Conservation (phyloP, 2,329 filamentous ascomycete genomes). For the Diaporthe australafricana region DNA sequence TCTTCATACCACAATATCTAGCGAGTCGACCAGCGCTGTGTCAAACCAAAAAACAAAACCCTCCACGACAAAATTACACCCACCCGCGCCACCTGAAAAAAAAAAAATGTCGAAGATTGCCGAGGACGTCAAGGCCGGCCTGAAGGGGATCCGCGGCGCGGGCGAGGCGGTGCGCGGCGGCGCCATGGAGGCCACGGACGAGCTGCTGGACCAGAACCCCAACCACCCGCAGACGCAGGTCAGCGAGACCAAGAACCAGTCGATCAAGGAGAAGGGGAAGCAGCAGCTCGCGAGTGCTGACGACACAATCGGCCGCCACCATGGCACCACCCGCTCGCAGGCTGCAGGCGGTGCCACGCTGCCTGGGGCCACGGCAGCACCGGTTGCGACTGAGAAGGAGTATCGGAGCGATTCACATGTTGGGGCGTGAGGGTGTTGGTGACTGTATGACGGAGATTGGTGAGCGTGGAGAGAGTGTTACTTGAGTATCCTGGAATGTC, state of each 20-base stretch:
- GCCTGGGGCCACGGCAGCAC: not conserved
- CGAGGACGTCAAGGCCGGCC: slow-evolving; percentile 47
- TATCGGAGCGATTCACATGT: not conserved
- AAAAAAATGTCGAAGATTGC: slow-evolving; percentile 46
- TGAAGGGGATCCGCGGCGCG: slow-evolving; percentile 47
- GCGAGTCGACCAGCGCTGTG: not conserved
- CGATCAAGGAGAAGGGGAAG: slow-evolving; percentile 48
- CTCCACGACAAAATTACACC: not conserved
- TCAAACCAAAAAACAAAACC: too few species aligned
- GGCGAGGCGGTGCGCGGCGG: slow-evolving; percentile 48
- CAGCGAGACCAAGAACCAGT: slow-evolving; percentile 44
- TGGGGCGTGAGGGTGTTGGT: not conserved
- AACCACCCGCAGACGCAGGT: slow-evolving; percentile 43
- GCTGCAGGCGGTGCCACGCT: not conserved
- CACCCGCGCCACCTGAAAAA: too few species aligned
- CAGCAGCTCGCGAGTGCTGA: slow-evolving; percentile 48
- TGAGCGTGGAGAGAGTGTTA: too few species aligned
- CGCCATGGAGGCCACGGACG: slow-evolving; percentile 44
- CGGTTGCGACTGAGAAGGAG: not conserved
- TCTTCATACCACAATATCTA: not conserved
- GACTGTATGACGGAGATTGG: not conserved
- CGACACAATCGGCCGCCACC: slow-evolving; percentile 44
- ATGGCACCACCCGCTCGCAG: slow-evolving; percentile 32
- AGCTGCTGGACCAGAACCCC: slow-evolving; percentile 43
- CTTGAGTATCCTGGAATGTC: too few species aligned